Conservation (phyloP, 2,329 filamentous ascomycete genomes). For the Pseudogymnoascus sp. region DNA sequence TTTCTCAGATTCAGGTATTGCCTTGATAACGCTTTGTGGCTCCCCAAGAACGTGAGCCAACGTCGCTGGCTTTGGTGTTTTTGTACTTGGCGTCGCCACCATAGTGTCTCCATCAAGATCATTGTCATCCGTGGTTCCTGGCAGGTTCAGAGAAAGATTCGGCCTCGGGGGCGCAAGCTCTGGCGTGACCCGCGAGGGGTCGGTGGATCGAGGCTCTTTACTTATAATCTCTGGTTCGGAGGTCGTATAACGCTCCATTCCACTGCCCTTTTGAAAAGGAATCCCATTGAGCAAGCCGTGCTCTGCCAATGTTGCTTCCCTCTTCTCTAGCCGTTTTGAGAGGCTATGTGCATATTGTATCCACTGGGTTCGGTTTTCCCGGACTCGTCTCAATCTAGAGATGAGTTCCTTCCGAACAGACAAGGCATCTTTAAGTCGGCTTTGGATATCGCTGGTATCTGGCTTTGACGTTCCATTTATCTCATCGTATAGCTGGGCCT, state of each 20-base stretch:
- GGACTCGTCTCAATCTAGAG: not conserved
- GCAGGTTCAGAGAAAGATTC: not conserved
- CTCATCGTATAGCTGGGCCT: not conserved
- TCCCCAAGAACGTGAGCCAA: not conserved
- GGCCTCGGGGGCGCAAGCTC: not conserved
- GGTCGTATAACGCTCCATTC: not conserved
- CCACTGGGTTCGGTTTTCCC: not conserved
- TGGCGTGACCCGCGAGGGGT: not conserved
- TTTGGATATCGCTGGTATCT: not conserved
- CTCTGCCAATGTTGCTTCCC: not conserved
- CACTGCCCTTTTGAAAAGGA: not conserved
- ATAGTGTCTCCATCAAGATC: not conserved
- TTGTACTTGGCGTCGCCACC: not conserved
- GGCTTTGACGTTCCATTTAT: not conserved
- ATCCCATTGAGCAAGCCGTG: not conserved
- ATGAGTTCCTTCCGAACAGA: not conserved
- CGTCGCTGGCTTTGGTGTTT: not conserved
- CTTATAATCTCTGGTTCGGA: not conserved
- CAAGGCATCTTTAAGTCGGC: not conserved
- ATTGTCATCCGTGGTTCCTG: not conserved
- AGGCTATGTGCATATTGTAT: not conserved
- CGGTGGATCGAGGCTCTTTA: not conserved
- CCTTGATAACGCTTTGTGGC: not conserved
- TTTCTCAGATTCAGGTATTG: not conserved
- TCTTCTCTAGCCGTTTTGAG: not conserved